Evolutionary conservation across 345 rosid species (phyloP), one percentile per base, ranked within the genome.

Genomic region (Citrus unshiu): DNA sequence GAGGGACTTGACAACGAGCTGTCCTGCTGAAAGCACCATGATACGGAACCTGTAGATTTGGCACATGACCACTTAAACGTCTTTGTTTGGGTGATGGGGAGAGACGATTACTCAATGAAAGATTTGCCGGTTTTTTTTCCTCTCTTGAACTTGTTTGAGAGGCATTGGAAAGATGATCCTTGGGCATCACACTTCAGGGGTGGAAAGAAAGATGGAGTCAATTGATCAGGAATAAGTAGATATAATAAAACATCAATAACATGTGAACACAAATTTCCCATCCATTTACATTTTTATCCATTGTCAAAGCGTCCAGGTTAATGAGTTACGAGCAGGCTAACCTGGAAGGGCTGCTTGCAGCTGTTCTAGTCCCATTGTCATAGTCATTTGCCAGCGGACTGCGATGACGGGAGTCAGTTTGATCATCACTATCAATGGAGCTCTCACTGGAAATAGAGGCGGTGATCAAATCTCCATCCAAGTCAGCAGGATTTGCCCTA

Each of bases 1-100:
- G 93, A 92, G 75, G 95, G 95, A 84, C 95, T 92, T 75, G 96
- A 92, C 92, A 86, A 69, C 65, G 90, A 92, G 84, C 92, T 92
- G 83, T 90, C 93, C 89, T 87, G 84, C 76, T 78, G 76, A 90
- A 83, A 71, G 88, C 86, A 75, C 86, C 84, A 22, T 82, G 85
- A 77, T 75, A 60, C 4, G 90, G 89, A 81, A 88, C 82, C 80
- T 86, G 92, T 70, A 92, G 80, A 84, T 86, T 88, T n/a, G 85
- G 89, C 73, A 89, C 85, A 75, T 87, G 91, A 83, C 80, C 74
- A 51, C 88, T 24, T 75, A 88, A 70, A 70, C 86, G 89, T 79
- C 81, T 86, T 83, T 81, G 80, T 72, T 79, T 86, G 3, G 91
- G 89, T 58, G 94, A 88, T 57, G 87, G 83, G 40, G 88, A 86